Base-by-base conservation (phyloP, 169 alveolate species). In the Plasmodium vivax region DNA sequence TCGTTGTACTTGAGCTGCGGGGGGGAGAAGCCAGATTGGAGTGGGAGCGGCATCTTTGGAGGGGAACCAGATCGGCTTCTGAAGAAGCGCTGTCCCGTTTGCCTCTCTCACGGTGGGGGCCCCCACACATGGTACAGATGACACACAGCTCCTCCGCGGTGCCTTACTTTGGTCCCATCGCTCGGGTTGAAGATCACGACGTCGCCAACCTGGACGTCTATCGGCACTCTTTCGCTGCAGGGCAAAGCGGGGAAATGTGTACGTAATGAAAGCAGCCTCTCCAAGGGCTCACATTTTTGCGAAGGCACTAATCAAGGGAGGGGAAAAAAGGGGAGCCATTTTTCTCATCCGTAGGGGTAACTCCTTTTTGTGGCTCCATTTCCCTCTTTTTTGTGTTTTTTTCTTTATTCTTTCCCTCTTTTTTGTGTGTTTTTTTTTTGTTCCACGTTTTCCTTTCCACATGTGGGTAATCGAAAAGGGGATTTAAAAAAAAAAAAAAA, bases 121-220 rank as follows among this genome's bases (percentile, higher is more conserved):
- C 36, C 7, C 32, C 75, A 62, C 16, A 62, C 9, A 19, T 5
- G 34, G 2, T n/a, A n/a, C n/a, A n/a, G n/a, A n/a, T n/a, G n/a
- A n/a, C 75, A 62, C 34, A 62, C 27, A 0, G 23, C 36, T 62
- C 27, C 83, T 75, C 16, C 56, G 10, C 19, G 14, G 16, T 5
- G 56, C 10, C 34, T 80, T 90, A 90, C 94, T 68, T 90, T 90
- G 83, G 80, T 56, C 58, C 94, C 94, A 58, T 90, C 94, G 73
- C 90, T 90, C 19, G 94, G 94, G 83, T 90, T 90, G 73, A 90
- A 90, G 19, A 90, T 79, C 23, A 90, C 94, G 2, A 79, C 82
- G 56, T 90, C 94, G 51, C 90, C 90, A 80, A 90, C 84, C 68
- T 90, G 75, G 68, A 90, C 45, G 73, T 90, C 94, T 80, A 90